These are phyloP conservation scores for Amyloporia xantha DNA, from an alignment of 768 basidiomycete genomes.

Conservation along the genomic window DNA sequence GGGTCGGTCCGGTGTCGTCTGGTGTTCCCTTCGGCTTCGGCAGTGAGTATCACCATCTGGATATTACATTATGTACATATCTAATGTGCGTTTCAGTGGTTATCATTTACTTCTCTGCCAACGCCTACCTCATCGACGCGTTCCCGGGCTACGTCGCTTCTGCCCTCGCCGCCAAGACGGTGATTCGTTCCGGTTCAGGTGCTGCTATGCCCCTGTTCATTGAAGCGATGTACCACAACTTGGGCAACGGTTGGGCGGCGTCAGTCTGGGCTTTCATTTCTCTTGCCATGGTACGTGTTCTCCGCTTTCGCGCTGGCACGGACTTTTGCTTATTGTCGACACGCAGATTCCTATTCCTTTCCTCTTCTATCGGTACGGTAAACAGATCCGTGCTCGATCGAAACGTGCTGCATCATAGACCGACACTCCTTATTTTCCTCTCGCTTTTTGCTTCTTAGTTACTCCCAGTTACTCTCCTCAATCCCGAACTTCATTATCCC, in stretches of 20 bases:
- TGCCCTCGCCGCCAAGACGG: slow-evolving; percentile 34
- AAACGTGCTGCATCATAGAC: slow-evolving; percentile 15
- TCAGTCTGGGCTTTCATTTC: slow-evolving; percentile 31
- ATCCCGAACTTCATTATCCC: neutral
- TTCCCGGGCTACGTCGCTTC: slow-evolving; percentile 34
- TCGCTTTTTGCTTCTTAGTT: neutral
- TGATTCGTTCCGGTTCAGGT: slow-evolving; percentile 30
- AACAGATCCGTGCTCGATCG: slow-evolving; percentile 15
- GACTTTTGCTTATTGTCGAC: neutral
- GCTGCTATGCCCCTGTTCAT: slow-evolving; percentile 32
- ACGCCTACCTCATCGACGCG: slow-evolving; percentile 35
- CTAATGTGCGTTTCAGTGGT: slow-evolving; percentile 21
- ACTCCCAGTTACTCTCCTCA: no score
- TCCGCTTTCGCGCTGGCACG: neutral
- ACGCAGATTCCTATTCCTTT: slow-evolving; percentile 18
- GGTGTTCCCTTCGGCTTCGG: slow-evolving; percentile 34
- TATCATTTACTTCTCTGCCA: slow-evolving; percentile 33
- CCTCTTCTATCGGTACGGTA: slow-evolving; percentile 18
- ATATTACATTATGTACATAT: neutral
- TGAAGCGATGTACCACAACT: slow-evolving; percentile 33
- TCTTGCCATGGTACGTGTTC: slow-evolving; percentile 24
- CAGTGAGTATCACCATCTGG: slow-evolving; percentile 12
- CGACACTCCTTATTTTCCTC: neutral
- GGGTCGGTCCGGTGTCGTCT: slow-evolving; percentile 30
- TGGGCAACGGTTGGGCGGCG: slow-evolving; percentile 34